Conservation (phyloP, 2,329 filamentous ascomycete species). For the Hirsutella rhossiliensis region DNA sequence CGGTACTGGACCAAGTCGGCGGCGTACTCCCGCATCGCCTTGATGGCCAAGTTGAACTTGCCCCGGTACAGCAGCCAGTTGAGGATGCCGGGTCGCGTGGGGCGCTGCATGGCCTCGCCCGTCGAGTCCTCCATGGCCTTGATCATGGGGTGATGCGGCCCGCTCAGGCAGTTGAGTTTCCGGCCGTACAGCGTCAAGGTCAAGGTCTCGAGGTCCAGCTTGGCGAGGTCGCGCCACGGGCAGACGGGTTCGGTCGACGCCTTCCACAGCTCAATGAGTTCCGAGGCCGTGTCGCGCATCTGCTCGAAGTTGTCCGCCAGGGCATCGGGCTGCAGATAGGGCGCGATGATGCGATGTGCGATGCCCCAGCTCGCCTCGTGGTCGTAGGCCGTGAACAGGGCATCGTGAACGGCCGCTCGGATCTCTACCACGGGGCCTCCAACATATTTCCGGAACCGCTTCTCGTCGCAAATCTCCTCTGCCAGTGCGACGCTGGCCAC, state of each 20-base stretch:
- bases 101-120: constrained; percentile 41
- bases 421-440: constrained; percentile 41
- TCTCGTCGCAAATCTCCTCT: constrained; percentile 38
- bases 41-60: constrained; percentile 42
- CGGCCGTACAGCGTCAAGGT: constrained; percentile 39
- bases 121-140: constrained; percentile 42
- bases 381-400: constrained; percentile 40
- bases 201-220: constrained; percentile 39
- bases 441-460: constrained; percentile 41
- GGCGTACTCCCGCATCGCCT: constrained; percentile 40
- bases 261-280: constrained; percentile 39
- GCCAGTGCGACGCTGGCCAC: constrained; percentile 35
- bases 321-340: constrained; percentile 22
- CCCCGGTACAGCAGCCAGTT: constrained; percentile 38
- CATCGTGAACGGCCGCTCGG: constrained; percentile 33
- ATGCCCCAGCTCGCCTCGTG: constrained; percentile 36
- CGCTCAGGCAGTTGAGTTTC: constrained; percentile 32
- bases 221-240: constrained; percentile 36
- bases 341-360: constrained; percentile 39
- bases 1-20: constrained; percentile 45
- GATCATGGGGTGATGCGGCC: constrained; percentile 34
- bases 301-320: constrained; percentile 28
- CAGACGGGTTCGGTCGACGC: constrained; percentile 25
- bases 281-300: constrained; percentile 34
- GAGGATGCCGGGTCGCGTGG: constrained; percentile 35